phyloP scores from a whole-genome alignment of 116 monocot genomes.

The Posidonia oceanica region DNA sequence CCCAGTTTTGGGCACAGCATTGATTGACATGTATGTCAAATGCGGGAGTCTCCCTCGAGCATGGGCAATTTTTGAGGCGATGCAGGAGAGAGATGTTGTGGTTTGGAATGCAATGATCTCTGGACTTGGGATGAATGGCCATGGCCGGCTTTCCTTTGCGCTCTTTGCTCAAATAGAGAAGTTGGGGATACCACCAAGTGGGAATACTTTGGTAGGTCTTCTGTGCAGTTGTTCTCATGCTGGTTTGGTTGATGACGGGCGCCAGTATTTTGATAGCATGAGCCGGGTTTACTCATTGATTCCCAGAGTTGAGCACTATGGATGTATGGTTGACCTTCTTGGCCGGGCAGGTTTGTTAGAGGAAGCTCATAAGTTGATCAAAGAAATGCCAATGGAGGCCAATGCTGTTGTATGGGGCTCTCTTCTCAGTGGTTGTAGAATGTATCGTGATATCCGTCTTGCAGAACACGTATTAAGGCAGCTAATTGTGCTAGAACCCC shows the following conservation, averaged over 20 bases:
- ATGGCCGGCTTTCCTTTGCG: constrained; percentile 34
- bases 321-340: constrained; percentile 78
- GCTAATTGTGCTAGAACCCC: constrained; percentile 26
- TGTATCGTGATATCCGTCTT: constrained; percentile 22
- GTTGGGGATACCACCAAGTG: constrained; percentile 27
- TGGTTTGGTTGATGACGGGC: constrained; percentile 22
- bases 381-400: constrained; percentile 52
- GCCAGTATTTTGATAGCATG: constrained; percentile 46
- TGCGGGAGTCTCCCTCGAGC: constrained; percentile 35
- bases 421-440: constrained; percentile 56
- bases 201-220: constrained; percentile 58
- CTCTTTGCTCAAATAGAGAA: constrained; percentile 44
- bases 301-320: constrained; percentile 60
- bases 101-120: constrained; percentile 41
- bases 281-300: constrained; percentile 15
- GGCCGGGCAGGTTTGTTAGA: constrained; percentile 52
- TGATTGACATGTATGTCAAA: constrained; percentile 54
- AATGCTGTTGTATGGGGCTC: constrained; percentile 65
- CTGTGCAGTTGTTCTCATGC: constrained; percentile 56
- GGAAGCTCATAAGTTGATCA: constrained; percentile 37
- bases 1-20: constrained; percentile 20
- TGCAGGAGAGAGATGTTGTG: constrained; percentile 16
- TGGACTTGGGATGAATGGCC: constrained; percentile 32
- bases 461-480: constrained; percentile 23
- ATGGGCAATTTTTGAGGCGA: constrained; percentile 10